Evolutionary conservation across 306 rosid genomes (phyloP), one percentile per base, ranked within the genome.

Genomic region (Inga oerstediana): DNA sequence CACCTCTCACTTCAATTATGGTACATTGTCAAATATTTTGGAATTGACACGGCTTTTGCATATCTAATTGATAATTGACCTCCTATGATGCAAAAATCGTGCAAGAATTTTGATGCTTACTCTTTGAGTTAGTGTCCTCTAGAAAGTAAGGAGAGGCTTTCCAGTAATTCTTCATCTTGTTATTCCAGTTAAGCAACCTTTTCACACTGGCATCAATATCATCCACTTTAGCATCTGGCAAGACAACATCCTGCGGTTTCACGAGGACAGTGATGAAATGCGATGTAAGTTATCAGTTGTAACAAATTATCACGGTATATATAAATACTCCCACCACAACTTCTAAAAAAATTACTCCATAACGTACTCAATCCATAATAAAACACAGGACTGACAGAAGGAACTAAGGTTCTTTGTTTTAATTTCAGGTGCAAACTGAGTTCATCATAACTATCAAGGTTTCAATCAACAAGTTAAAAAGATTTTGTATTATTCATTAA

Each of bases 111-210:
- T 51, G 73, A 74, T 34, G 48, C 84, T 68, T 51, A 89, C 91
- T 88, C 62, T 86, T 88, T 24, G 70, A 83, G 64, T 37, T 68
- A 9, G 3, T 71, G 19, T 88, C 89, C 86, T 91, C 91, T 35
- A 89, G 66, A 73, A 75, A 48, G 84, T 91, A 89, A 75, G 95
- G 84, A 80, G 95, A 85, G 24, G 84, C 87, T 76, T 89, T 85
- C 88, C 84, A 89, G 83, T 77, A 91, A 46, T 58, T 72, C 27
- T 85, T 80, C 80, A 85, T 37, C 73, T 20, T 80, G 51, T 5
- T 4, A 34, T 61, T 75, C 84, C 84, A 69, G 11, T 8, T 67
- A 10, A 84, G 75, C 69, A 88, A 76, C 30, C 8, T 62, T 76
- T 76, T 88, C 56, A 43, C 37, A 65, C 49, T 54, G 35, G 13